These are phyloP conservation scores for Calophaca sinica DNA, from an alignment of 306 rosid genomes.

Conservation along the genomic window DNA sequence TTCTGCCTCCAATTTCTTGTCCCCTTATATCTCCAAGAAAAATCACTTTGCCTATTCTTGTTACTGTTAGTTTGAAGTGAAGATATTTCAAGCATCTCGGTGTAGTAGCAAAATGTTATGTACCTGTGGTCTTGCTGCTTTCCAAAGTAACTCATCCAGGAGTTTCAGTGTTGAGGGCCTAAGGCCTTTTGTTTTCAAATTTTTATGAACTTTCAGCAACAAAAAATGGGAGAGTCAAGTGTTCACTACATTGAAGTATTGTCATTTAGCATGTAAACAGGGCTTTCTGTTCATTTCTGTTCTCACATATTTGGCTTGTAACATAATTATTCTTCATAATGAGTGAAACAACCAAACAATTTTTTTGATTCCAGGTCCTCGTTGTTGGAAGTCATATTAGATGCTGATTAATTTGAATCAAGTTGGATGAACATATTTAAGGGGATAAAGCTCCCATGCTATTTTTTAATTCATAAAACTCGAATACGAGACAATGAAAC, in stretches of 20 bases:
- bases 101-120: conserved; percentile 42
- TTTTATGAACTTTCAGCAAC: conserved; percentile 29
- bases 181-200: conserved; percentile 39
- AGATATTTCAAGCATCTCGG: conserved; percentile 10
- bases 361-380: no score
- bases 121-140: conserved; percentile 47
- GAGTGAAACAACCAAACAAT: conserved; percentile 38
- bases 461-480: no score
- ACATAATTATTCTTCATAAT: conserved; percentile 31
- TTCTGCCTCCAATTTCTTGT: conserved; percentile 72
- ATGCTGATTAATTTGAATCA: not conserved
- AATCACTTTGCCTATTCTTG: conserved; percentile 97
- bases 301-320: conserved; percentile 45
- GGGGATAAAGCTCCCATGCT: no score
- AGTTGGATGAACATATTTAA: no score
- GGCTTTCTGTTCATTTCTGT: conserved; percentile 19
- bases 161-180: conserved; percentile 49
- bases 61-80: conserved; percentile 62
- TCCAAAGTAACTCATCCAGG: conserved; percentile 38
- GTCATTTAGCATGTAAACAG: conserved; percentile 48
- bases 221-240: conserved; percentile 13
- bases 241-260: conserved; percentile 33
- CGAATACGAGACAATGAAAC: no score
- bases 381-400: not conserved
- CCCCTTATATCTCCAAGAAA: conserved; percentile 84